Base-by-base conservation (phyloP, 1,284 basidiomycete genomes). In the Cutaneotrichosporon cavernicola region DNA sequence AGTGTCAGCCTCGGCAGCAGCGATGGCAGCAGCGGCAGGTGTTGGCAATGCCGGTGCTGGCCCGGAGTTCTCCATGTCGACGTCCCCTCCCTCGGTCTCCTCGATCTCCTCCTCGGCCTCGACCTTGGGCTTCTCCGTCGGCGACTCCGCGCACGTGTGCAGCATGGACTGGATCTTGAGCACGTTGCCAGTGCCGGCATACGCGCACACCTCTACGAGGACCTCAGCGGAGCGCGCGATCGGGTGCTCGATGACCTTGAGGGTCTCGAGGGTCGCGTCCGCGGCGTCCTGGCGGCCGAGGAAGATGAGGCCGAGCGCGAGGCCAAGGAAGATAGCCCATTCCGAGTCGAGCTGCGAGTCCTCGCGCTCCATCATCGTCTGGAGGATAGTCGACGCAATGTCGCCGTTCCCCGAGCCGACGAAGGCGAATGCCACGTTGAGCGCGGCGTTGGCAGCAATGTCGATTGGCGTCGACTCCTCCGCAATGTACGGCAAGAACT, bases 381-480 rank as follows among this genome's bases (percentile, higher is more conserved):
- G 94, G 74, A 98, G 81, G 63, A 99, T 95, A 0, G 90, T 88
- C 63, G 88, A 88, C 2, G 92, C 90, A 30, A 97, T 89, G 71
- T 99, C 97, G 22, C 94, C 96, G 73, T 98, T 91, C 61, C 90
- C 92, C 72, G 92, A 94, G 30, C 96, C 97, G 40, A 96, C 94
- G 76, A 93, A 98, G 64, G 98, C 89, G 79, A 98, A 96, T 2
- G 96, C 96, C 21, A 98, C 85, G 0, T 95, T 87, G 26, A 99
- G 84, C 0, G 94, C 88, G 22, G 94, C 88, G 67, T 97, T 85
- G 49, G 90, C 87, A 0, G 89, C 89, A 31, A 99, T 88, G 79
- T 99, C 94, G 87, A 96, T 97, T 40, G 91, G 88, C 50, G 88
- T 82, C 16, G 82, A 81, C 56, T 95, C 91, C 72, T 97, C 95